These are phyloP conservation scores for Sporodiniella umbellata DNA, from an alignment of 371 early-diverging fungal species.

Conservation along the genomic window DNA sequence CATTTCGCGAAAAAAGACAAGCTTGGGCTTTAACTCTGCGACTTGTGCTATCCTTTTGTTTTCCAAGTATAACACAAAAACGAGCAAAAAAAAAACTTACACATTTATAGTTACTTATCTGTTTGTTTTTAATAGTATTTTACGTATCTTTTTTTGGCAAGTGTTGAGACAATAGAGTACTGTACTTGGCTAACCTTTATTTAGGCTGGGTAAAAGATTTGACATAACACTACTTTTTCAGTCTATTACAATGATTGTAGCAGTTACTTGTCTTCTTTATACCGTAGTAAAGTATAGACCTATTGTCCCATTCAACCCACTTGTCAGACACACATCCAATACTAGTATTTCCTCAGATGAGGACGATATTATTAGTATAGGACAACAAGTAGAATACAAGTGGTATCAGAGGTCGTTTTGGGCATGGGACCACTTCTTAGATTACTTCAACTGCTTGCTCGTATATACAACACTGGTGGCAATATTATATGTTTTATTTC, in stretches of 20 bases:
- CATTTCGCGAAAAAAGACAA: constrained; percentile 24
- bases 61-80: constrained; percentile 43
- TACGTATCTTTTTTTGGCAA: constrained; percentile 62
- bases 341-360: constrained; percentile 4
- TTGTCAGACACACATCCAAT: constrained; percentile 8
- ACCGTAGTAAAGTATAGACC: constrained; percentile 32
- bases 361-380: not conserved
- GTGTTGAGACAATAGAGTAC: constrained; percentile 3
- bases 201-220: constrained; percentile 55
- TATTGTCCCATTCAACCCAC: constrained; percentile 8
- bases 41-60: constrained; percentile 37
- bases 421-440: constrained; percentile 36
- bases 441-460: constrained; percentile 50
- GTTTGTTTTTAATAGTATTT: constrained; percentile 34
- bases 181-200: too few relatives aligned
- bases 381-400: constrained; percentile 5
- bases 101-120: not conserved
- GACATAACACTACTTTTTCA: constrained; percentile 56
- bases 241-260: constrained; percentile 60
- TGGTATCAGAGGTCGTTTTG: constrained; percentile 26
- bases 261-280: constrained; percentile 51
- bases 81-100: not conserved
- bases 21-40: constrained; percentile 31
- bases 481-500: constrained; percentile 34
- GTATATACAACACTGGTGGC: constrained; percentile 32